Evolutionary conservation across 495 filamentous ascomycete genomes (phyloP), one percentile per base, ranked within the genome.

Genomic region (Penicillium argentinense): DNA sequence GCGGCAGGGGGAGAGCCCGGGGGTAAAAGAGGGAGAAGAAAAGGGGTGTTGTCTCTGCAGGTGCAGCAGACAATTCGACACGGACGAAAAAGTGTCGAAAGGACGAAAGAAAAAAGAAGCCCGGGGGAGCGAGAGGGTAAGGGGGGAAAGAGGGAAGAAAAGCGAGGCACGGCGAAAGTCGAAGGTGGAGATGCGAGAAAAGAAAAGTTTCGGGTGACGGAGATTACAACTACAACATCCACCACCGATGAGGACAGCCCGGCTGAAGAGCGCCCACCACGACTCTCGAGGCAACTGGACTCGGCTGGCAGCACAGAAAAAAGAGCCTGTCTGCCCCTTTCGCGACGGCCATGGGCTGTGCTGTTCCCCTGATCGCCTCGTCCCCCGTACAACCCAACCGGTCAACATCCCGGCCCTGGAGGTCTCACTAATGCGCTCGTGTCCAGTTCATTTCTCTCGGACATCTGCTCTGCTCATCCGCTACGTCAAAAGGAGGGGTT

Each of bases 141-240:
- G 30, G 52, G 39, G 27, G 44, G 40, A 46, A 53, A 53, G 51
- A 44, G 58, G 40, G 54, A 57, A 50, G 52, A 42, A 27, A 43
- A 57, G 42, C 36, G 44, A 62, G 54, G 53, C 57, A 38, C 32
- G 46, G 33, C 41, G 53, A 51, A 19, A 14, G 8, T 52, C 60
- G 53, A 50, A 54, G 59, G 62, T 68, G 62, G 59, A 67, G 58
- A 59, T 64, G 59, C 47, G 53, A 64, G 58, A 68, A 67, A 64
- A 65, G 59, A 64, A 69, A 68, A 62, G 56, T 60, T 59, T 62
- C 57, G 56, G 59, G 53, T 58, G 56, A 47, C 52, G 48, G 45
- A 51, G 46, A 60, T 59, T 52, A 27, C 32, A 34, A 24, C 8
- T 34, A 34, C 13, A 46, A 3, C 17, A 33, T n/a, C n/a, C n/a